phyloP scores from a whole-genome alignment of 2,329 filamentous ascomycete species.

The Colletotrichum theobromicola region DNA sequence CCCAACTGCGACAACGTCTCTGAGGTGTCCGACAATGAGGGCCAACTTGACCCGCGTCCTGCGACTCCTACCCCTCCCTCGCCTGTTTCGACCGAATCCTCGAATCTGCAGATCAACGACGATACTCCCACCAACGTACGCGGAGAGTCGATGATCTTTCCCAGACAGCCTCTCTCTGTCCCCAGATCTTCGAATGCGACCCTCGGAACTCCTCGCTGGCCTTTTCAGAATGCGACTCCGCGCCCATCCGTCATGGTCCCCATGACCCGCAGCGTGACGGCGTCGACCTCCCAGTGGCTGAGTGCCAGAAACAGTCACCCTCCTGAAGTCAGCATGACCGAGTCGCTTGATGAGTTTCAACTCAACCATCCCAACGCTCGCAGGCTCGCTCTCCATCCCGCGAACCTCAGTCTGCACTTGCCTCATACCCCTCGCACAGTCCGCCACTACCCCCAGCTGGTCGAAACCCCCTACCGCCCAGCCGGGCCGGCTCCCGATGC shows the following conservation, averaged over 20 bases:
- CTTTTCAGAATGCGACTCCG: conserved; percentile 13
- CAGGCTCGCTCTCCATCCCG: background rate
- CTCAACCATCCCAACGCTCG: conserved; percentile 5
- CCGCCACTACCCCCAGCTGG: background rate
- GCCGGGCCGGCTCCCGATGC: background rate
- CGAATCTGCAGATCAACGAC: background rate
- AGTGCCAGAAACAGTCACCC: background rate
- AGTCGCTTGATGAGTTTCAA: conserved; percentile 17
- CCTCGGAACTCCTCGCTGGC: conserved; percentile 1
- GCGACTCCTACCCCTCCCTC: conserved; percentile 6
- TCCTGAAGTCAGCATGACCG: conserved; percentile 1
- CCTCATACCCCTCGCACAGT: background rate
- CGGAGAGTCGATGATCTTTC: conserved; percentile 10
- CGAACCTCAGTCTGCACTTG: background rate
- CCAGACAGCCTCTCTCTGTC: background rate
- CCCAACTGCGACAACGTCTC: background rate
- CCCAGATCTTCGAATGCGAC: background rate
- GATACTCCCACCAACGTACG: conserved; percentile 1
- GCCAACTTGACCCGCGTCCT: background rate
- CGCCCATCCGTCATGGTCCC: conserved; percentile 3
- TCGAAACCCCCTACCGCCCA: background rate
- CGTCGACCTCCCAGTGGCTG: background rate
- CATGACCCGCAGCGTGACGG: background rate
- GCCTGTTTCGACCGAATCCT: background rate
- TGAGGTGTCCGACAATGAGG: background rate